Conservation (phyloP, 257 asterid genomes). For the Solanum microdontum region DNA sequence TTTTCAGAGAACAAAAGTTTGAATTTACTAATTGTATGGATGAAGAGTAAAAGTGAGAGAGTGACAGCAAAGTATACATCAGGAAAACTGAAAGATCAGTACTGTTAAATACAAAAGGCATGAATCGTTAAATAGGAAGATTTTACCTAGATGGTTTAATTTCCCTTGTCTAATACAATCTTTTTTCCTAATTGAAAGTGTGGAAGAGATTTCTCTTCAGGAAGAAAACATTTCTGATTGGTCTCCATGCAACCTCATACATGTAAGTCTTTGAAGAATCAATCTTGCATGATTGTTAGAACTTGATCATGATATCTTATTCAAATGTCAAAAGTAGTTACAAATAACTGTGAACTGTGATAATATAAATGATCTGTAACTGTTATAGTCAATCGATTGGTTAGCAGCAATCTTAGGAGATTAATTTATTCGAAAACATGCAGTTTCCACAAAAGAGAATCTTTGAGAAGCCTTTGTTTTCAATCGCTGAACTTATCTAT, state of each 20-base stretch:
- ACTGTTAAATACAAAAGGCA: not conserved
- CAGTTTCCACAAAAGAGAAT: not conserved
- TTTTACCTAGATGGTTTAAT: not conserved
- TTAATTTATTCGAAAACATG: not conserved
- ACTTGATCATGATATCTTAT: not conserved
- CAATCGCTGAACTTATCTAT: not conserved
- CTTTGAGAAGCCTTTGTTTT: not conserved
- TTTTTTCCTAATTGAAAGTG: slow-evolving; percentile 1
- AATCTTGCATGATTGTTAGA: not conserved
- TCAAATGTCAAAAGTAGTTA: not conserved
- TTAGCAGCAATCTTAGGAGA: not conserved
- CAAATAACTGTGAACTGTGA: not conserved
- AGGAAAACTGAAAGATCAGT: not conserved
- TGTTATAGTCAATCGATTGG: not conserved
- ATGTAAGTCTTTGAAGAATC: not conserved
- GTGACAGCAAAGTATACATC: not conserved
- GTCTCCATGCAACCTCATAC: not conserved
- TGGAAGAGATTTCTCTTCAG: slow-evolving; percentile 1
- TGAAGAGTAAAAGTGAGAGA: not conserved
- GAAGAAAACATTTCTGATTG: slow-evolving; percentile 1
- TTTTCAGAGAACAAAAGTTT: not conserved
- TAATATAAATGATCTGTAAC: not conserved
- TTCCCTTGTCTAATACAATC: not conserved
- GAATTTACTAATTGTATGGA: not conserved
- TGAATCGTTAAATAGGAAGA: not conserved